Base-by-base conservation (phyloP, 2,329 filamentous ascomycete species). In the Cyphellophora attinorum region DNA sequence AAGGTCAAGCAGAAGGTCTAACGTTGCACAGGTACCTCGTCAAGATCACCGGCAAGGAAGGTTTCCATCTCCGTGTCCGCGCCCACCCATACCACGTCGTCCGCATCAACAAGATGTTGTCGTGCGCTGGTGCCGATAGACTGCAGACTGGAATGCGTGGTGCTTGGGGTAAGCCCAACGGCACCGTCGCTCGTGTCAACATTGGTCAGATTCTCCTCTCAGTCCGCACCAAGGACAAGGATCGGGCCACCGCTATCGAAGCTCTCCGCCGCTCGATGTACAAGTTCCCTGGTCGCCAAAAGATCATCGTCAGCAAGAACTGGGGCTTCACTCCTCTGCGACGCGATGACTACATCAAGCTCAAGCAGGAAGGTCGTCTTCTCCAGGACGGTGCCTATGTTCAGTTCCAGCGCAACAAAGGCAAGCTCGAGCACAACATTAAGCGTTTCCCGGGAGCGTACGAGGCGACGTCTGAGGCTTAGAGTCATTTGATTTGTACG, bases 81-180 rank as follows among this genome's bases (percentile, higher is more conserved):
- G 88, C 86, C 62, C 91, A 98, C 79, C 91, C 91, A 53, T 98
- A 85, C 85, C 91, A 98, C 78, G 91, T 98, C 72, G 83, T 98
- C 77, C 91, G 91, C 72, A 98, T 98, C 88, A 98, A 98, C 86
- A 98, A 98, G 84, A 98, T 98, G 91, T 89, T 98, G 85, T 96
- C 91, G 64, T 98, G 91, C 70, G 91, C 91, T 62, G 91, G 91
- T 79, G 91, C 91, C 81, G 91, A 98, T 96, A 86, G 91, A 82
- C 77, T 98, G 70, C 91, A 98, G 74, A 98, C 91, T 57, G 91
- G 91, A 77, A 98, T 98, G 91, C 89, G 91, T 82, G 91, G 91
- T 81, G 91, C 91, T 58, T 98, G 86, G 81, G 91, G 91, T 64
- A 98, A 98, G 82, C 91, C 91, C 68, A 93, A 96, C 78, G 91